phyloP scores from a whole-genome alignment of 768 basidiomycete genomes.

The Rhodocollybia butyracea region DNA sequence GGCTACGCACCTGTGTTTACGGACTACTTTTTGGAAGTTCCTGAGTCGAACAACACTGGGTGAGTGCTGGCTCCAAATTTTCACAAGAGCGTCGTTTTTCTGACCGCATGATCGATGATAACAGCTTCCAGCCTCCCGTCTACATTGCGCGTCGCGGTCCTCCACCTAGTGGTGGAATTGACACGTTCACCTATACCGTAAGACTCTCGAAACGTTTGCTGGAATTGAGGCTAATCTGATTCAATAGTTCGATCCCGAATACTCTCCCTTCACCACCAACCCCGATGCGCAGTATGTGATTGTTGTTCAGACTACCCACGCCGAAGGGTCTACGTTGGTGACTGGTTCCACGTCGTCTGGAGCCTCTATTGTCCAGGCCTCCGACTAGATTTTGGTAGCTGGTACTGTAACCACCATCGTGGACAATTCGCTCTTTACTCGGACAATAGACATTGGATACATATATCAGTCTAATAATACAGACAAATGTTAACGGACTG shows the following conservation, averaged over 20 bases:
- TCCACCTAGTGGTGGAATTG: neutral
- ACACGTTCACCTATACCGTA: neutral
- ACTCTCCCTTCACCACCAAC: neutral
- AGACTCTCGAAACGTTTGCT: neutral
- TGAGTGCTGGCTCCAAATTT: no score
- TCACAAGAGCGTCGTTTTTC: neutral
- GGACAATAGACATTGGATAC: no score
- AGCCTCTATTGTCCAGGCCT: neutral
- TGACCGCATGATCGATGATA: no score
- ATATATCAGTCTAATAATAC: no score
- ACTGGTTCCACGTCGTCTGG: neutral
- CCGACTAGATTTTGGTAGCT: no score
- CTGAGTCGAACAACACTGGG: neutral
- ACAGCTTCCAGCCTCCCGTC: slow-evolving; percentile 1
- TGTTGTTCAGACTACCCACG: neutral
- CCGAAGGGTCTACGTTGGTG: neutral
- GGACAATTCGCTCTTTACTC: no score
- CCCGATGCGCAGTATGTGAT: neutral
- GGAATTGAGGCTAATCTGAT: neutral
- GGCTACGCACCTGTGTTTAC: neutral
- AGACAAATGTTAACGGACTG: no score
- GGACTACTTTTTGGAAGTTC: neutral
- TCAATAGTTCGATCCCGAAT: neutral
- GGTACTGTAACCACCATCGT: no score
- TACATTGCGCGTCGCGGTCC: slow-evolving; percentile 4